A percentile compares a stretch with the other conserved stretches of the same genome.
Evolutionary conservation across 768 basidiomycete genomes (phyloP).

Genomic region (Cyclocybe cylindracea): DNA sequence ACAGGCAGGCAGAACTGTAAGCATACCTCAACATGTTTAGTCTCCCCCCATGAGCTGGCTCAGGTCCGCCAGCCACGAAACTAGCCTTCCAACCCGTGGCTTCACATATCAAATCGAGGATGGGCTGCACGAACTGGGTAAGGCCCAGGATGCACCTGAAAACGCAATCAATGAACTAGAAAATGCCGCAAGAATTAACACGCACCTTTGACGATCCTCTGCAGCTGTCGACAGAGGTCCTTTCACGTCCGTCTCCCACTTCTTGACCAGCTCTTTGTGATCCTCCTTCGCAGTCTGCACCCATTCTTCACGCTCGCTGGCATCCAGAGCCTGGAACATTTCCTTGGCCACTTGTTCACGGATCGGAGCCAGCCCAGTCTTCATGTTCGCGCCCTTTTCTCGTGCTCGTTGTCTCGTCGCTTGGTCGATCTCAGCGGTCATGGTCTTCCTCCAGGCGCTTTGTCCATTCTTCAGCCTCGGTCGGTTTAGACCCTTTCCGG

Average conservation of each 20-base stretch:
- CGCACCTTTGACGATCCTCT: constrained; percentile 7
- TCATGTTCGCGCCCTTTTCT: no score
- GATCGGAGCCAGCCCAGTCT: no score
- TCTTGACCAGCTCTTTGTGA: neutral
- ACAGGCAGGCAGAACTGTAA: neutral
- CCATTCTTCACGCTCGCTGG: constrained; percentile 3
- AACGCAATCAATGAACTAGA: no score
- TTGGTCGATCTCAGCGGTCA: no score
- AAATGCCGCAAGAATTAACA: no score
- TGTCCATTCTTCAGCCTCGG: no score
- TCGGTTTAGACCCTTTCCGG: no score
- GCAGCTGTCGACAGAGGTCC: neutral
- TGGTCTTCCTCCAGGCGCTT: no score
- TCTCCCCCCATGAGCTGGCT: no score
- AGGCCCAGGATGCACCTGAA: constrained; percentile 7
- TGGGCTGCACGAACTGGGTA: constrained; percentile 6
- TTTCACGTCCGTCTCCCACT: neutral
- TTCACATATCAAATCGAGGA: constrained; percentile 7
- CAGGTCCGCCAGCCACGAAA: constrained; percentile 13
- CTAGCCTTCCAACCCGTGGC: constrained; percentile 9
- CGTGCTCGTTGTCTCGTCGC: no score
- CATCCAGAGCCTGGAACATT: no score
- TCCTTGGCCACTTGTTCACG: no score
- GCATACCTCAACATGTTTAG: constrained; percentile 14
- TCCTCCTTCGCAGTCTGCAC: neutral